These are phyloP conservation scores for Megacollybia marginata DNA, from an alignment of 768 basidiomycete species.

Conservation along the genomic window DNA sequence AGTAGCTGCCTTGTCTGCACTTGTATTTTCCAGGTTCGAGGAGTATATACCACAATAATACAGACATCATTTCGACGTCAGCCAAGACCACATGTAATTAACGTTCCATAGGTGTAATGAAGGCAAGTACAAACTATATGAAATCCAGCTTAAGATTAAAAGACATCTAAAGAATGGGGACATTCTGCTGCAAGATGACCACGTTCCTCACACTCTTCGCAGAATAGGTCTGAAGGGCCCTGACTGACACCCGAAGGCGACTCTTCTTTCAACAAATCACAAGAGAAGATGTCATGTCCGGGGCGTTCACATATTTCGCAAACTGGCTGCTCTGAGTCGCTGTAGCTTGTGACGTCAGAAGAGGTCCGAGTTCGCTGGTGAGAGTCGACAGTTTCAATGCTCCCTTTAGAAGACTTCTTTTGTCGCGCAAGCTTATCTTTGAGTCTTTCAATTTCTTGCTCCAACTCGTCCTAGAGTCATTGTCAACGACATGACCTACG, in stretches of 20 bases:
- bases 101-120: too few relatives aligned
- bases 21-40: constrained; percentile 65
- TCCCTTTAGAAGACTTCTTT: constrained; percentile 51
- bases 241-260: constrained; percentile 2
- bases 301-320: constrained; percentile 86
- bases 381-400: constrained; percentile 28
- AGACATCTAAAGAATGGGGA: constrained; percentile 82
- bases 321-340: constrained; percentile 29
- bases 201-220: constrained; percentile 78
- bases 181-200: constrained; percentile 75
- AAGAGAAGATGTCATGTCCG: constrained; percentile 83
- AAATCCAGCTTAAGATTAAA: constrained; percentile 31
- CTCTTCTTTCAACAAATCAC: constrained; percentile 65
- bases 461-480: constrained; percentile 66
- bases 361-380: constrained; percentile 6
- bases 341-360: constrained; percentile 7
- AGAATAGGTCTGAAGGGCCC: constrained; percentile 38
- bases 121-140: too few relatives aligned
- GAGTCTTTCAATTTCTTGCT: constrained; percentile 71
- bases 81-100: too few relatives aligned
- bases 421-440: constrained; percentile 64
- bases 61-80: neutral
- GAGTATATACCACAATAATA: constrained; percentile 25
- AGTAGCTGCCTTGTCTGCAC: constrained; percentile 61
- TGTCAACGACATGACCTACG: neutral